A percentile compares a stretch with the other conserved stretches of the same genome.
phyloP scores from a whole-genome alignment of 371 early-diverging fungal genomes.

The Lichtheimia corymbifera region DNA sequence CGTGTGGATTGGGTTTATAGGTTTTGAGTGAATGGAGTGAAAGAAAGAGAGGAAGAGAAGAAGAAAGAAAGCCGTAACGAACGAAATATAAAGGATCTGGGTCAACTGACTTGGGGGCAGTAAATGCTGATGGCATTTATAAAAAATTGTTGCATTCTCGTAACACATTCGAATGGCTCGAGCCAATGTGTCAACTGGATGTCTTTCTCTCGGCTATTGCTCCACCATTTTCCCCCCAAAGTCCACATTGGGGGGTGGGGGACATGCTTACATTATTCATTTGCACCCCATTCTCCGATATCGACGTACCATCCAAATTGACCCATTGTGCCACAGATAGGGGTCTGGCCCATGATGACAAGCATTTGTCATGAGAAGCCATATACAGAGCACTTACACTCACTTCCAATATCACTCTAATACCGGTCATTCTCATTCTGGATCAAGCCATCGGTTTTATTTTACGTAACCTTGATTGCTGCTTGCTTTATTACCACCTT shows the following conservation, averaged over 20 bases:
- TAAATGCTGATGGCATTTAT: constrained; percentile 3
- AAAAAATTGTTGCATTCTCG: not conserved
- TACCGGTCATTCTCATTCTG: not conserved
- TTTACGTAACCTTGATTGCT: too few relatives aligned
- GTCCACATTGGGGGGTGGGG: constrained; percentile 5
- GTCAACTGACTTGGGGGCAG: not conserved
- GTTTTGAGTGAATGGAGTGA: not conserved
- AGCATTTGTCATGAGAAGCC: not conserved
- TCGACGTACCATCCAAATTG: constrained; percentile 6
- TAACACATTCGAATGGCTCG: constrained; percentile 3
- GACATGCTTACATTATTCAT: constrained; percentile 2
- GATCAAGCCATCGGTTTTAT: not conserved
- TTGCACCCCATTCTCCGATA: constrained; percentile 6
- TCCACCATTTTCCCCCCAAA: not conserved
- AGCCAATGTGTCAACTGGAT: constrained; percentile 9
- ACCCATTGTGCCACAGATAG: constrained; percentile 8
- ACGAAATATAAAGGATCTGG: not conserved
- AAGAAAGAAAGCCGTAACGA: not conserved
- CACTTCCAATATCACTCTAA: constrained; percentile 4
- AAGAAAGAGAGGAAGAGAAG: not conserved
- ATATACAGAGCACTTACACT: not conserved
- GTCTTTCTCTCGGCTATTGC: constrained; percentile 1
- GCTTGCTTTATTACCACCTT: not conserved
- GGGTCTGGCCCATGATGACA: constrained; percentile 8
- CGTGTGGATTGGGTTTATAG: not conserved